Conservation (phyloP, 1,139 yeast genomes). For the Suhomyces chickasaworum region DNA sequence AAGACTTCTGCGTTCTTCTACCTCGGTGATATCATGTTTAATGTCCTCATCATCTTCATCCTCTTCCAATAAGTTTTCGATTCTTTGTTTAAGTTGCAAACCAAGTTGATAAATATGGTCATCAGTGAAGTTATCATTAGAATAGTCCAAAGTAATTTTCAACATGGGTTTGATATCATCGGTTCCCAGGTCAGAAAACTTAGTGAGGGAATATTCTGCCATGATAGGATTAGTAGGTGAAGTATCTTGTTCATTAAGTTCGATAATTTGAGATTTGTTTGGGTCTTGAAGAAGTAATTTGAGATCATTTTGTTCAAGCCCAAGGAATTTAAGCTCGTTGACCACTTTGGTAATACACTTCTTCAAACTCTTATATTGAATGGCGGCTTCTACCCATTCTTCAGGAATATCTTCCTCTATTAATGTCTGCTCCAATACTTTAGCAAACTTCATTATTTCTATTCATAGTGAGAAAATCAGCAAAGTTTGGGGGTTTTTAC, state of each 20-base stretch:
- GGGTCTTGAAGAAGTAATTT: slow-evolving; percentile 43
- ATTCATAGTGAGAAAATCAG: background rate
- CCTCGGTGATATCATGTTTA: slow-evolving; percentile 4
- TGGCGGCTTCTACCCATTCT: slow-evolving; percentile 70
- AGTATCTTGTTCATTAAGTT: slow-evolving; percentile 36
- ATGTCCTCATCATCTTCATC: slow-evolving; percentile 20
- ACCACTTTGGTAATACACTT: slow-evolving; percentile 67
- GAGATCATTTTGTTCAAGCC: slow-evolving; percentile 53
- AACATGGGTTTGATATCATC: slow-evolving; percentile 37
- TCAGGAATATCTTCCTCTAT: slow-evolving; percentile 63
- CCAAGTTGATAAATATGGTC: slow-evolving; percentile 42
- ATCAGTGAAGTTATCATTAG: slow-evolving; percentile 33
- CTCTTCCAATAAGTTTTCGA: slow-evolving; percentile 29
- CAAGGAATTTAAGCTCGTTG: slow-evolving; percentile 55
- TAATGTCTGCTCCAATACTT: slow-evolving; percentile 63
- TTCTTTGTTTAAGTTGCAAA: slow-evolving; percentile 32
- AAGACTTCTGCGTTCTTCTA: slow-evolving; percentile 7
- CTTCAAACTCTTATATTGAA: slow-evolving; percentile 69
- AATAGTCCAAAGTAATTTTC: slow-evolving; percentile 41
- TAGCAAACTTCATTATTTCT: slow-evolving; percentile 67
- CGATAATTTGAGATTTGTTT: slow-evolving; percentile 30
- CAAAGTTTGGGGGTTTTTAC: no score
- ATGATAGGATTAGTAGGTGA: slow-evolving; percentile 42
- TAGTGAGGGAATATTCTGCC: slow-evolving; percentile 46
- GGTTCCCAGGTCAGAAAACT: slow-evolving; percentile 22